These are phyloP conservation scores for Chaetomium cochliodes DNA, from an alignment of 495 filamentous ascomycete species.

Conservation along the genomic window DNA sequence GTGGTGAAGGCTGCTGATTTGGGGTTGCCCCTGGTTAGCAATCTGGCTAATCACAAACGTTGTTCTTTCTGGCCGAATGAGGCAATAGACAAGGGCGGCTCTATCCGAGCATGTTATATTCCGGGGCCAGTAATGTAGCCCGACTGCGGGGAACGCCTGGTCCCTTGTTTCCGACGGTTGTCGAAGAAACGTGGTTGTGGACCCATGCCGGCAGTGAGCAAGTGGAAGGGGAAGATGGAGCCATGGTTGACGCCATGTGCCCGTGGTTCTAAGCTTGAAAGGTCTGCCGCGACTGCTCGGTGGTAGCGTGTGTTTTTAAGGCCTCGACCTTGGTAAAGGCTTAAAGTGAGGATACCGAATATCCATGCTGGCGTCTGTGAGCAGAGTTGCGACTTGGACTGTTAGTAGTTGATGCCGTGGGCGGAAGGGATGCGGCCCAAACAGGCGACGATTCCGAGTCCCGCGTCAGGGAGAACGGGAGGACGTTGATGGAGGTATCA, in stretches of 20 bases:
- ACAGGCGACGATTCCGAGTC: too few relatives aligned
- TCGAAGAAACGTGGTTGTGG: background rate
- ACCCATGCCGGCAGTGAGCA: conserved; percentile 1
- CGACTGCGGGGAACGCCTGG: conserved; percentile 7
- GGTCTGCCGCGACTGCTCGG: too few relatives aligned
- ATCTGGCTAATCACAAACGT: conserved; percentile 21
- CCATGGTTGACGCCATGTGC: background rate
- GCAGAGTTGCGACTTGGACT: too few relatives aligned
- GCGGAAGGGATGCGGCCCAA: too few relatives aligned
- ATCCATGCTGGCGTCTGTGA: too few relatives aligned
- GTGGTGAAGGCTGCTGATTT: conserved; percentile 6
- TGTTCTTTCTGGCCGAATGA: background rate
- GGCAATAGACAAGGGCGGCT: conserved; percentile 6
- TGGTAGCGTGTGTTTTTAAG: too few relatives aligned
- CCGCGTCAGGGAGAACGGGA: too few relatives aligned
- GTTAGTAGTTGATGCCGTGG: too few relatives aligned
- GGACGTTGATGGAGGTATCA: too few relatives aligned
- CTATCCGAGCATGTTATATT: conserved; percentile 16
- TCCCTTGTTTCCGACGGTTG: background rate
- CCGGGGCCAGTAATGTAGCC: conserved; percentile 20
- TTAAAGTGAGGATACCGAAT: too few relatives aligned
- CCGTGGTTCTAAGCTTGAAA: too few relatives aligned
- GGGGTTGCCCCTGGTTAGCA: conserved; percentile 4
- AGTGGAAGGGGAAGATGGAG: background rate
- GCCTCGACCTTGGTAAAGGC: too few relatives aligned